Base-by-base conservation (phyloP, 2,329 filamentous ascomycete species). In the Fusarium decemcellulare region DNA sequence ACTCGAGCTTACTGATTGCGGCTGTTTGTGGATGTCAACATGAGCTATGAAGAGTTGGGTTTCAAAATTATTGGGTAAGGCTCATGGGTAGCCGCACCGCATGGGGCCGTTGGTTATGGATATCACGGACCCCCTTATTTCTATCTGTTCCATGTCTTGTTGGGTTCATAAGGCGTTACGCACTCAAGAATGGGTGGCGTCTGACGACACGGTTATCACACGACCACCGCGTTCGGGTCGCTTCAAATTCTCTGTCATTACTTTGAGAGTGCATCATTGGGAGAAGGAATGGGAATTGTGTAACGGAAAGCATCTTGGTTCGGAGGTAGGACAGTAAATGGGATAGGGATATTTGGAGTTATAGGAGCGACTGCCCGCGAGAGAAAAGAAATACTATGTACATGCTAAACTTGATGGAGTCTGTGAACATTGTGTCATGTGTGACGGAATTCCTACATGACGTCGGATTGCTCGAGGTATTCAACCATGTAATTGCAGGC, bases 11-110 rank as follows among this genome's bases (percentile, higher is more conserved):
- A 87, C 83, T 59, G 79, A 83, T 37, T 88, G 86, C 58, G 85
- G 84, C 9, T 88, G 86, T 67, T 79, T 86, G 68, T 88, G 86
- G 86, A 86, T 82, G 78, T 77, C 83, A 50, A 82, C 80, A 56
- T 87, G 59, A 64, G 54, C 23, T 48, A 52, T 51, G 63, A 65
- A 40, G 50, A 46, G 43, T 42, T 52, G 51, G 46, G 44, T 32
- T 34, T 55, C 29, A n/a, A 23, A 34, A 47, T 48, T 53, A 53
- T 40, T 42, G 16, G 34, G 53, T 48, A 47, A 29, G 42, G 50
- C 14, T 39, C 12, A 56, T n/a, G 23, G 42, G 18, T 18, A 30
- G 30, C 32, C 42, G 18, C 16, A n/a, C 23, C 18, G 36, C 11
- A 37, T 10, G 42, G 18, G 48, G 34, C 44, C 34, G 9, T 37